Evolutionary conservation across 1,139 yeast genomes (phyloP).

Genomic region (Geotrichum australiense): DNA sequence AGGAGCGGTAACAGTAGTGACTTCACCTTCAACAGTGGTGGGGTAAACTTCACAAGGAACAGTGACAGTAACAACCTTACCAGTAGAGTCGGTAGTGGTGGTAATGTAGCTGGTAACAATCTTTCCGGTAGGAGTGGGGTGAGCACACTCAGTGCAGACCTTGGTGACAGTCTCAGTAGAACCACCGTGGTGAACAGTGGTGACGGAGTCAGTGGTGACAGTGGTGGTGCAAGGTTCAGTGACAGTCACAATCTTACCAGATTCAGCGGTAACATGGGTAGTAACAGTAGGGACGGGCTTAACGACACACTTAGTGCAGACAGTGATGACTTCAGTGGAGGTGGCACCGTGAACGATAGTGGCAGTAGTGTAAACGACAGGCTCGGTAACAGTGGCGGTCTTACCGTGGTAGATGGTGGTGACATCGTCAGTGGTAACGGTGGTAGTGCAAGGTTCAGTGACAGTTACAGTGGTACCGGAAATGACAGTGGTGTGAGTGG

Average conservation of each 20-base stretch:
- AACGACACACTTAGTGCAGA: constrained; percentile 11
- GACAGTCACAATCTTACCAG: constrained; percentile 16
- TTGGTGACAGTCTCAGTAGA: constrained; percentile 3
- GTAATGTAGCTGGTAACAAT: constrained; percentile 3
- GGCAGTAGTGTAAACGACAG: constrained; percentile 6
- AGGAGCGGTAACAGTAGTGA: constrained; percentile 8
- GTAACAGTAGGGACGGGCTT: constrained; percentile 8
- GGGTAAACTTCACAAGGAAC: not conserved
- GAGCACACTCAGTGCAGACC: too few species aligned
- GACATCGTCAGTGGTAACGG: constrained; percentile 10
- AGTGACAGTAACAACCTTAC: constrained; percentile 4
- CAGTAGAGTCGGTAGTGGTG: constrained; percentile 1
- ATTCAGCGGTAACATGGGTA: constrained; percentile 9
- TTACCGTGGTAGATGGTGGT: constrained; percentile 10
- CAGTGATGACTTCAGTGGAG: constrained; percentile 11
- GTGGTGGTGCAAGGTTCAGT: constrained; percentile 15
- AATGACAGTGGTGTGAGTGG: constrained; percentile 12
- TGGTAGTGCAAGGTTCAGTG: constrained; percentile 16
- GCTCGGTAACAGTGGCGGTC: constrained; percentile 10
- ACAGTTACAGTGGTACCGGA: constrained; percentile 16
- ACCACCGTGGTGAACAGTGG: constrained; percentile 4
- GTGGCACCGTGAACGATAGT: constrained; percentile 12
- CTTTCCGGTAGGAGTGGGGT: not conserved
- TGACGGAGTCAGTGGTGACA: not conserved
- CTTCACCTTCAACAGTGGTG: constrained; percentile 3